Percentiles rank a stretch among this genome's conserved stretches.
phyloP scores from a whole-genome alignment of 805 yeast species.

The Ogataea paraovalis region DNA sequence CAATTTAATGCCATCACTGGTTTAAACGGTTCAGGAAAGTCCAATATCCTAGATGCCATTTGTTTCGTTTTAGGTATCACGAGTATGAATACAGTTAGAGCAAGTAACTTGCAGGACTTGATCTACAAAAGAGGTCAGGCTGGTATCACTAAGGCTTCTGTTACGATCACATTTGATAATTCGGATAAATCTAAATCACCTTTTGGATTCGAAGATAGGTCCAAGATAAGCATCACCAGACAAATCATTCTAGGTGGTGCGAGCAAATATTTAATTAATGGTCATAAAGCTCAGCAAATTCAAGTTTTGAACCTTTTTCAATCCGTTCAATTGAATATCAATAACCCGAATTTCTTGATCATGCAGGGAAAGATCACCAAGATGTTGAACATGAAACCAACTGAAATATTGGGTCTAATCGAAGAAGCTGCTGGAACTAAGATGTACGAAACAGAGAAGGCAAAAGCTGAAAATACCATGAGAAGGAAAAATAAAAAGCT shows the following conservation, averaged over 20 bases:
- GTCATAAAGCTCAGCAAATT: constrained; percentile 93
- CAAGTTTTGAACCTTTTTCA: constrained; percentile 88
- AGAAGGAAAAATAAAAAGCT: constrained; percentile 84
- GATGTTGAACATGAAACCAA: constrained; percentile 93
- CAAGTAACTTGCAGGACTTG: constrained; percentile 86
- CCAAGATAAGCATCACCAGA: constrained; percentile 85
- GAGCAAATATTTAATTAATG: constrained; percentile 88
- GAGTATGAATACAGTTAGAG: constrained; percentile 92
- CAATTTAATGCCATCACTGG: constrained; percentile 98
- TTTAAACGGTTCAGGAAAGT: constrained; percentile 94
- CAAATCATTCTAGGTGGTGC: constrained; percentile 90
- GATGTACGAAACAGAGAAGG: constrained; percentile 90
- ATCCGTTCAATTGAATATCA: constrained; percentile 91
- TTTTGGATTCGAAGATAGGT: constrained; percentile 74
- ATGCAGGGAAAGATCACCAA: constrained; percentile 99
- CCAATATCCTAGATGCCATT: constrained; percentile 93
- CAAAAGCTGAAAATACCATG: constrained; percentile 88
- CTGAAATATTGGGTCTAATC: constrained; percentile 81
- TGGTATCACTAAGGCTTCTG: constrained; percentile 95
- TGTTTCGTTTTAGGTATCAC: constrained; percentile 98
- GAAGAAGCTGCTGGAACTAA: constrained; percentile 99
- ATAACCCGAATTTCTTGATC: constrained; percentile 93
- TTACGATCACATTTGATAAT: constrained; percentile 92
- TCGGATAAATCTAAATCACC: constrained; percentile 73
- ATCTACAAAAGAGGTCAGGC: constrained; percentile 98